A percentile compares a stretch with the other conserved stretches of the same genome.
Evolutionary conservation across 164 flowering plant species (phyloP).

Genomic region (Dillenia suffruticosa): DNA sequence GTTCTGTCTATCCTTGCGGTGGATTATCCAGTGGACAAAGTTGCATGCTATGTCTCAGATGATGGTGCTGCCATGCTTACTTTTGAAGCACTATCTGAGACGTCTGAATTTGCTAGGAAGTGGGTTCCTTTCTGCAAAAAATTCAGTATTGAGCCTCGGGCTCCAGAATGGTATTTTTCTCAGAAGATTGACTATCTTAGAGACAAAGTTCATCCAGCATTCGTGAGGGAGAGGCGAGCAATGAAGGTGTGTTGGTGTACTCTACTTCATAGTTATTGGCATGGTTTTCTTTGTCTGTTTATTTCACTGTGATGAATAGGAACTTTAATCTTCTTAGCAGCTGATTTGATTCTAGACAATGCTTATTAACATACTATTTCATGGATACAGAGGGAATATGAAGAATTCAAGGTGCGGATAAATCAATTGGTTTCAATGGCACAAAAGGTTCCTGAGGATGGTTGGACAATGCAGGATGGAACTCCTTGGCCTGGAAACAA

Average conservation of each 20-base stretch:
- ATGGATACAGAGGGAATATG: constrained; percentile 46
- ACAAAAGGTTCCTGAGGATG: constrained; percentile 50
- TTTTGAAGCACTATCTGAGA: constrained; percentile 55
- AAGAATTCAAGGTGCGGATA: constrained; percentile 51
- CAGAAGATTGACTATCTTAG: constrained; percentile 53
- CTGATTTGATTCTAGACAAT: no score
- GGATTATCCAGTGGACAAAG: constrained; percentile 67
- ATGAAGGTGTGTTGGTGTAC: constrained; percentile 39
- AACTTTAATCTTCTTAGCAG: background rate
- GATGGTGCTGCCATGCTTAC: constrained; percentile 66
- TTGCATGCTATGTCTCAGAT: constrained; percentile 61
- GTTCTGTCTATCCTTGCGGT: constrained; percentile 54
- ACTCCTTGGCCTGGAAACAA: constrained; percentile 66
- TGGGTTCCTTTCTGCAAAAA: constrained; percentile 70
- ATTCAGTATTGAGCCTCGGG: constrained; percentile 47
- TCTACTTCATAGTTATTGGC: background rate
- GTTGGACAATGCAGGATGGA: constrained; percentile 66
- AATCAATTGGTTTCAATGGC: constrained; percentile 50
- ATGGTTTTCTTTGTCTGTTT: background rate
- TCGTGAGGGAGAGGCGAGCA: constrained; percentile 53
- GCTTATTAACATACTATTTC: background rate
- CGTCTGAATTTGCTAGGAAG: constrained; percentile 55
- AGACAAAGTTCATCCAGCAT: constrained; percentile 51
- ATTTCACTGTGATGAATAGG: background rate
- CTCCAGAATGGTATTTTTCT: constrained; percentile 60